A percentile compares a stretch with the other conserved stretches of the same genome.
These are phyloP conservation scores for Moricandia moricandioides DNA, from an alignment of 345 rosid genomes.

Conservation along the genomic window DNA sequence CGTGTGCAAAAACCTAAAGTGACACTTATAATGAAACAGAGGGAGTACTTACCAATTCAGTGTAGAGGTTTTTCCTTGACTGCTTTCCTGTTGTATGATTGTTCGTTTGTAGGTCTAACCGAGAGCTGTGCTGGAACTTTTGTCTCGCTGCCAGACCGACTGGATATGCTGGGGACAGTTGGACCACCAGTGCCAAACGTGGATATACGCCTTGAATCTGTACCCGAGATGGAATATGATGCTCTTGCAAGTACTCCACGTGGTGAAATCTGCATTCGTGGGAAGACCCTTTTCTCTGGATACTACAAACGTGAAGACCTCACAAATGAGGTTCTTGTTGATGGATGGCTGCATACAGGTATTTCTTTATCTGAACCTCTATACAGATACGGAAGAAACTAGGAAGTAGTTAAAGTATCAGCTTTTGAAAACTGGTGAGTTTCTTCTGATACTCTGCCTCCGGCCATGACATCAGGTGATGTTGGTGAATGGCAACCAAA, in stretches of 20 bases:
- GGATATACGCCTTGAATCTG: conserved; percentile 82
- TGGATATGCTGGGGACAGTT: conserved; percentile 82
- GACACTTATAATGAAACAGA: too few species aligned
- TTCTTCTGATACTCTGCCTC: conserved; percentile 2
- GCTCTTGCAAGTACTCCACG: conserved; percentile 74
- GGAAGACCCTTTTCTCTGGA: conserved; percentile 79
- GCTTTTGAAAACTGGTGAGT: not conserved
- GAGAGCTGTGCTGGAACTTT: conserved; percentile 96
- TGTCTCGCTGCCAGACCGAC: conserved; percentile 74
- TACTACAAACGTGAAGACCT: conserved; percentile 94
- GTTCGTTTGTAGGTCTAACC: conserved; percentile 65
- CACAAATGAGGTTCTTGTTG: conserved; percentile 74
- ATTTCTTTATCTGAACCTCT: not conserved
- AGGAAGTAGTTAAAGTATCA: not conserved
- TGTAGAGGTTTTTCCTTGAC: conserved; percentile 23
- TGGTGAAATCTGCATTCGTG: conserved; percentile 87
- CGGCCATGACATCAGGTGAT: conserved; percentile 62
- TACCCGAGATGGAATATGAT: conserved; percentile 93
- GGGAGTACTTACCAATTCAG: not conserved
- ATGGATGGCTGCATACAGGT: conserved; percentile 99
- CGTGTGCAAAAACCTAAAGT: too few species aligned
- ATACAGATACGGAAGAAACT: not conserved
- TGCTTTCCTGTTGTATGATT: not conserved
- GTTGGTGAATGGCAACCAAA: conserved; percentile 90
- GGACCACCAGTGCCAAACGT: conserved; percentile 98